Percentiles rank a stretch among this genome's conserved stretches.
Conservation (phyloP, 2,329 filamentous ascomycete genomes). For the Xylariaceae sp. region DNA sequence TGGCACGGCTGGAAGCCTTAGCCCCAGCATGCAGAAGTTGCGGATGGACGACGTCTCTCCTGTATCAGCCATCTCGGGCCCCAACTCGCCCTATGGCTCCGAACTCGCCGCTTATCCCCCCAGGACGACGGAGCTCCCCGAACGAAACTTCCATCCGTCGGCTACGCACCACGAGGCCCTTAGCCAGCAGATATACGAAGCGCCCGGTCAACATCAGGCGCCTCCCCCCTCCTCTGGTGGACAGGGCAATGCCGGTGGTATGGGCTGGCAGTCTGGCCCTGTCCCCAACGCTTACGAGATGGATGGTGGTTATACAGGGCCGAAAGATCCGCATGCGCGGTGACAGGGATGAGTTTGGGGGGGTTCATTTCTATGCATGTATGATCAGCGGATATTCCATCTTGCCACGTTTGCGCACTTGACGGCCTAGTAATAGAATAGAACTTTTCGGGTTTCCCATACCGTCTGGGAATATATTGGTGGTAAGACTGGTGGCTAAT, state of each 20-base stretch:
- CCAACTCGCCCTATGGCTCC: constrained; percentile 14
- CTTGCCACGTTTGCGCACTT: too few species aligned
- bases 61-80: constrained; percentile 23
- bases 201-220: constrained; percentile 15
- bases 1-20: constrained; percentile 12
- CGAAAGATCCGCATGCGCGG: too few species aligned
- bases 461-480: too few species aligned
- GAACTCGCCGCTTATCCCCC: constrained; percentile 17
- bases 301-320: constrained; percentile 16
- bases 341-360: too few species aligned
- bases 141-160: not conserved
- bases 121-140: constrained; percentile 1
- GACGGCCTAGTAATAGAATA: too few species aligned
- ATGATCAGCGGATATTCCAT: too few species aligned
- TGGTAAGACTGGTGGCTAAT: too few species aligned
- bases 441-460: too few species aligned
- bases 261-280: constrained; percentile 26
- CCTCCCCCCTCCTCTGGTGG: constrained; percentile 18
- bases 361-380: too few species aligned
- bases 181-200: constrained; percentile 23
- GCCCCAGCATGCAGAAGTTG: constrained; percentile 13
- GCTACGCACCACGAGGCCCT: constrained; percentile 19
- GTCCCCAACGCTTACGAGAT: constrained; percentile 24
- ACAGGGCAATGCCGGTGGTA: constrained; percentile 20
- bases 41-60: constrained; percentile 24